Evolutionary conservation across 2,329 filamentous ascomycete genomes (phyloP), one percentile per base, ranked within the genome.

Genomic region (Emericellopsis cladophorae): DNA sequence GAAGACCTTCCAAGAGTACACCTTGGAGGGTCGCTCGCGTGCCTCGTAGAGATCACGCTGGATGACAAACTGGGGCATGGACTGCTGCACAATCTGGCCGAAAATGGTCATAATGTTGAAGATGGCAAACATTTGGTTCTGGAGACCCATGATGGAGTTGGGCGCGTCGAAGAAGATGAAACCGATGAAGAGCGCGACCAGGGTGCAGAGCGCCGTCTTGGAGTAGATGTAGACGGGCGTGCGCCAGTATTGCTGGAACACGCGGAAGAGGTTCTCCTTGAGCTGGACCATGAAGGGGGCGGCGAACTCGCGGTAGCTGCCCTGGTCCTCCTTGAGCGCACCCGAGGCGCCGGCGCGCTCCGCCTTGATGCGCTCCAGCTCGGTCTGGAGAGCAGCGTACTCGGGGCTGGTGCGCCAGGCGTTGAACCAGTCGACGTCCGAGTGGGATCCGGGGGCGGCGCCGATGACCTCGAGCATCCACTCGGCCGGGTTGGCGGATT

Each of bases 171-270:
- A 85, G 62, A 92, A 88, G 40, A 82, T 80, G 58, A 89, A 87
- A 24, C 85, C 86, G 51, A 92, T 84, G 58, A 90, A 93, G 11
- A 93, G 70, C 4, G 80, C 64, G 29, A 74, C 64, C 14, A 79
- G 60, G 21, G 73, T 63, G 54, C 80, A 86, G 15, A 93, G 77
- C 2, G 71, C 65, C 1, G 70, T 57, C 68, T 94, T 94, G 52
- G 84, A 81, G 66, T 90, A 93, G 59, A 95, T 89, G 66, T 94
- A 94, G 5, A 79, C 74, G 0, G 88, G 88, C 1, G 81, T 89
- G 45, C 88, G 83, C 87, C 88, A 94, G 71, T 92, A 93, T 58
- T 94, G 87, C 55, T 89, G 76, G 67, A 92, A 92, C 22, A 92
- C 82, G 52, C 88, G 85, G 48, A 72, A 58, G 15, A 76, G 72